Base-by-base conservation (phyloP, 106 monocot genomes). In the Hemerocallis citrina region DNA sequence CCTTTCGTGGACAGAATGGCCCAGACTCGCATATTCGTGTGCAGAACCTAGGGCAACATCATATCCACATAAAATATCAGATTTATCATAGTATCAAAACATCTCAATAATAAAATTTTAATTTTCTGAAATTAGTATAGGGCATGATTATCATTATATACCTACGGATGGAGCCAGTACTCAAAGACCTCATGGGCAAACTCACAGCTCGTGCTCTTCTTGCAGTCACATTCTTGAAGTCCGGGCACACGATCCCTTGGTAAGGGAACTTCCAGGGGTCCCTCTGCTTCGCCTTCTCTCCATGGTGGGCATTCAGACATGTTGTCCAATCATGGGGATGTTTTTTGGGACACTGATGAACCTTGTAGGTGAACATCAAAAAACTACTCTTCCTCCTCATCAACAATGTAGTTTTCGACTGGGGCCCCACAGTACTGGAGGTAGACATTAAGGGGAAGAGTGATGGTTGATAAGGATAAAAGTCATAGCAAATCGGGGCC, bases 81-180 rank as follows among this genome's bases (percentile, higher is more conserved):
- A n/a, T n/a, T n/a, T n/a, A n/a, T n/a, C n/a, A n/a, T n/a, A n/a
- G n/a, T n/a, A n/a, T n/a, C n/a, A n/a, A n/a, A n/a, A n/a, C n/a
- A n/a, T n/a, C n/a, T n/a, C 5, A 6, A 38, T 38, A 6, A 38
- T 38, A n/a, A n/a, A 6, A 38, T 38, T 38, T 38, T 38, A 6
- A 38, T 5, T 38, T 38, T 38, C 37, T 38, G 7, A 38, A 38
- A 5, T 6, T 11, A 6, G 37, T 38, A 38, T 38, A 38, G 11
- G 11, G 5, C 37, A 6, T 38, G 11, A 11, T 38, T n/a, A n/a
- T n/a, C n/a, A n/a, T n/a, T n/a, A n/a, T 38, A 38, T 38, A 38
- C 48, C 73, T 67, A 11, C 72, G 81, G 81, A 45, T 81, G 81
- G 24, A 81, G 77, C 81, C 81, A 81, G 51, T 62, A 69, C 68